phyloP scores from a whole-genome alignment of 2,329 filamentous ascomycete genomes.

The Neonectria ditissima region DNA sequence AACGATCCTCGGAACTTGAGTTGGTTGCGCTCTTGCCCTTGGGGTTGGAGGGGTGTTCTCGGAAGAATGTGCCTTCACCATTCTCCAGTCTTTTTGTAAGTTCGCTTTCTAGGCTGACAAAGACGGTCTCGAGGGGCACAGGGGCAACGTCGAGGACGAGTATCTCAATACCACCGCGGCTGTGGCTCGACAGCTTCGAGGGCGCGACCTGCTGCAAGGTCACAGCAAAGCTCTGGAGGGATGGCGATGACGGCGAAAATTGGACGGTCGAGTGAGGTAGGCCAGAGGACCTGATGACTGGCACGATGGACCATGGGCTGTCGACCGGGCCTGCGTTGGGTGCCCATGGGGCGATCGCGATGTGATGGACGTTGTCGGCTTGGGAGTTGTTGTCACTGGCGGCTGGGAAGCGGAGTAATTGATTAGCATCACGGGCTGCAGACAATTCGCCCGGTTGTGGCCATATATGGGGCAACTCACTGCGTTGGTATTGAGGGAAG shows the following conservation, averaged over 20 bases:
- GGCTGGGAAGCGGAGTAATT: slow-evolving; percentile 32
- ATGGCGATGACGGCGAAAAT: slow-evolving; percentile 78
- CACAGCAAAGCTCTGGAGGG: slow-evolving; percentile 83
- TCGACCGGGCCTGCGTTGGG: slow-evolving; percentile 69
- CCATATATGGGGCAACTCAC: slow-evolving; percentile 55
- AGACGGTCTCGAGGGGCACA: slow-evolving; percentile 84
- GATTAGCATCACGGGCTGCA: slow-evolving; percentile 8
- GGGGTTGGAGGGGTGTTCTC: slow-evolving; percentile 63
- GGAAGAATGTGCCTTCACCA: slow-evolving; percentile 84
- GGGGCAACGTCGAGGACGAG: slow-evolving; percentile 84
- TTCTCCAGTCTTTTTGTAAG: slow-evolving; percentile 83
- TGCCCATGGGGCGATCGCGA: slow-evolving; percentile 81
- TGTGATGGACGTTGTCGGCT: slow-evolving; percentile 64
- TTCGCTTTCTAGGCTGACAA: slow-evolving; percentile 86
- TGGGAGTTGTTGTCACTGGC: slow-evolving; percentile 52
- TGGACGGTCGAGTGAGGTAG: slow-evolving; percentile 83
- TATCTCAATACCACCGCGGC: slow-evolving; percentile 85
- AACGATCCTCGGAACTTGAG: slow-evolving; percentile 63
- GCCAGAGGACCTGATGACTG: slow-evolving; percentile 73
- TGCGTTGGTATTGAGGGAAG: slow-evolving; percentile 71
- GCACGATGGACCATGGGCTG: slow-evolving; percentile 86
- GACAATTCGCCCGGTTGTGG: not conserved
- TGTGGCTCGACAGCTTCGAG: slow-evolving; percentile 78
- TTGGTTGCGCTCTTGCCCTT: slow-evolving; percentile 54
- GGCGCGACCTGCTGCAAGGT: slow-evolving; percentile 79